phyloP scores from a whole-genome alignment of 2,329 filamentous ascomycete species.

The Paecilomyces dactylethromorphus region DNA sequence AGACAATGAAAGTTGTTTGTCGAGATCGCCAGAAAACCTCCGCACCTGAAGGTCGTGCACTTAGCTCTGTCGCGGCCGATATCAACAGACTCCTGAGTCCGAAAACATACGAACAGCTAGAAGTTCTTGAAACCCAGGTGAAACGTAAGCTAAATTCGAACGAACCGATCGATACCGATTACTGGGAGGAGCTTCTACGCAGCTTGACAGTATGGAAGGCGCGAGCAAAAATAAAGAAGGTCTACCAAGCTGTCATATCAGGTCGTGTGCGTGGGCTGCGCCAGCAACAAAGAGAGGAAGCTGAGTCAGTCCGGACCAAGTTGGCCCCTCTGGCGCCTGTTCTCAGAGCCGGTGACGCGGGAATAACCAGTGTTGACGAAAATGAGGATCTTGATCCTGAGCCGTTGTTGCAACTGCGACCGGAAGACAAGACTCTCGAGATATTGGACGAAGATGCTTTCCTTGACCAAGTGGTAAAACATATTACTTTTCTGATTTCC shows the following conservation, averaged over 20 bases:
- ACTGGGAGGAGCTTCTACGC: constrained; percentile 88
- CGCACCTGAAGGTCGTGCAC: constrained; percentile 62
- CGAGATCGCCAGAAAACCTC: constrained; percentile 65
- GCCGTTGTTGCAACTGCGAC: constrained; percentile 56
- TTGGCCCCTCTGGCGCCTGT: constrained; percentile 45
- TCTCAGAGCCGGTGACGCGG: constrained; percentile 12
- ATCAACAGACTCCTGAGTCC: constrained; percentile 81
- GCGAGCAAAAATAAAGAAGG: constrained; percentile 70
- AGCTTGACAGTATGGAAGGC: constrained; percentile 88
- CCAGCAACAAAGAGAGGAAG: constrained; percentile 62
- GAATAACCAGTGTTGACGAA: constrained; percentile 11
- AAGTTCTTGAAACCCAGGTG: constrained; percentile 80
- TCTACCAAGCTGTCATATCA: constrained; percentile 69
- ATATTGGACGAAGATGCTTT: constrained; percentile 54
- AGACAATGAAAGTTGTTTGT: constrained; percentile 79
- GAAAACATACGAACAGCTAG: constrained; percentile 82
- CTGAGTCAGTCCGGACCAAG: constrained; percentile 48
- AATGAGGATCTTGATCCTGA: constrained; percentile 56
- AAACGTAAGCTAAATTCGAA: constrained; percentile 77
- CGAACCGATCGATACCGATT: constrained; percentile 91
- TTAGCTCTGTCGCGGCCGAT: constrained; percentile 76
- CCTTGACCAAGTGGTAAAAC: constrained; percentile 47
- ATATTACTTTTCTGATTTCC: background rate
- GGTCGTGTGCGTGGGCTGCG: constrained; percentile 61
- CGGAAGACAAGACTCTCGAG: constrained; percentile 57